These are phyloP conservation scores for Calonectria pteridis DNA, from an alignment of 2,329 filamentous ascomycete genomes.

Conservation along the genomic window DNA sequence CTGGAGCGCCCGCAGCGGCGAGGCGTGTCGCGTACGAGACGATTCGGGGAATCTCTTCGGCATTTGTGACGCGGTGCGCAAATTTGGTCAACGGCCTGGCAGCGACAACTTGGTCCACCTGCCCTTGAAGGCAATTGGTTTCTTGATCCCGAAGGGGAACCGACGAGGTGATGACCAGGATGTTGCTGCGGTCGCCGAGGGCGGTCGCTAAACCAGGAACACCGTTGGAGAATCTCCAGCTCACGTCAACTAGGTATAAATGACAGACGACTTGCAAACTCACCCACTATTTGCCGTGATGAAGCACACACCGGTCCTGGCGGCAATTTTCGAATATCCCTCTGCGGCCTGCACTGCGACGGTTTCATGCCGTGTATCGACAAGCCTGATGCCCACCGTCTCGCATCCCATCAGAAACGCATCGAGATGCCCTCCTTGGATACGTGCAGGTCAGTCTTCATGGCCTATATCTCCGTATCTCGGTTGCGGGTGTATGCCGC, in stretches of 20 bases:
- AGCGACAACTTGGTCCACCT: background rate
- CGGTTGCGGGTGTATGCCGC: background rate
- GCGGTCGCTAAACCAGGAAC: background rate
- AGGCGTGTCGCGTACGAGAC: background rate
- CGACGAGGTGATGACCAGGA: constrained; percentile 1
- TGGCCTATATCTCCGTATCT: background rate
- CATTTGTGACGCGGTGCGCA: background rate
- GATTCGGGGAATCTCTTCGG: background rate
- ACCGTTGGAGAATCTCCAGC: background rate
- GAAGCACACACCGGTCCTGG: background rate
- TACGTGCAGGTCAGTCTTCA: background rate
- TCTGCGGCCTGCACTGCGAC: constrained; percentile 1
- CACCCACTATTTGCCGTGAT: background rate
- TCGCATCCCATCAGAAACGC: background rate
- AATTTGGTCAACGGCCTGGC: background rate
- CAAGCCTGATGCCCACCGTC: background rate
- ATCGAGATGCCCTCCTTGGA: background rate
- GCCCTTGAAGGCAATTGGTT: background rate
- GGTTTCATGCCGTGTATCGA: background rate
- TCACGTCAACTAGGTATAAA: background rate
- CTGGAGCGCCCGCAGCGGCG: background rate
- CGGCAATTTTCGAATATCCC: constrained; percentile 2
- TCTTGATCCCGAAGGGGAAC: background rate
- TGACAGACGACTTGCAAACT: background rate
- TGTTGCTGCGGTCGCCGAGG: background rate